Base-by-base conservation (phyloP, 352 stramenopile genomes). In the Phytophthora sojae region DNA sequence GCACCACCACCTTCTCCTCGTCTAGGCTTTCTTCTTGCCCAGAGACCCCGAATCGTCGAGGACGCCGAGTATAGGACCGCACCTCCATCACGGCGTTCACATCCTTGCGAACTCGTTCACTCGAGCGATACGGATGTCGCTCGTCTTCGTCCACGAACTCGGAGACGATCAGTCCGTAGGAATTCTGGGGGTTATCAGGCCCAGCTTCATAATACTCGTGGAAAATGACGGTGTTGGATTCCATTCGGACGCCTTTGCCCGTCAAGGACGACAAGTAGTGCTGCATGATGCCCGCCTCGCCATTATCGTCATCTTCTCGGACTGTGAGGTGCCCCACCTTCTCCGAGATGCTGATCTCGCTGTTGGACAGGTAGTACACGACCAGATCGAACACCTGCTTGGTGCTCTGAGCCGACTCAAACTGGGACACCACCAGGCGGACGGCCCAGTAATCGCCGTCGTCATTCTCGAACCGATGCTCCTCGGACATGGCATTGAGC, bases 331-430 rank as follows among this genome's bases (percentile, higher is more conserved):
- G 63, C 3, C 77, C 80, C 32, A 83, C 67, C 15, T 76, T 69
- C 67, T 88, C 77, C 7, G 75, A 77, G 19, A 83, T 68, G 15
- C 59, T 78, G 71, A 85, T 81, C 42, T 87, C 80, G 25, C 77
- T 79, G 57, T 77, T 76, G 39, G 58, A 69, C 25, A 79, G 39
- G 55, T 61, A 70, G 35, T 66, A 71, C 25, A 69, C 21, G 12
- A 81, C 44, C 6, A 73, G 35, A 32, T 88, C 80, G 39, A 76
- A 85, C 37, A 88, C 75, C 35, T 71, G 64, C 57, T 75, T 73
- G 21, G 76, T 69, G 26, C 62, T 69, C n/a, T 35, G 56, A 14
- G 57, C 75, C 35, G 14, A 37, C 23, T 76, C 64, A 57, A 83
- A 66, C 60, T 76, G 52, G 11, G 54, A 69, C 3, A 57, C 65